Evolutionary conservation across 441 rosid species (phyloP).

Genomic region (Gossypium gossypioides): DNA sequence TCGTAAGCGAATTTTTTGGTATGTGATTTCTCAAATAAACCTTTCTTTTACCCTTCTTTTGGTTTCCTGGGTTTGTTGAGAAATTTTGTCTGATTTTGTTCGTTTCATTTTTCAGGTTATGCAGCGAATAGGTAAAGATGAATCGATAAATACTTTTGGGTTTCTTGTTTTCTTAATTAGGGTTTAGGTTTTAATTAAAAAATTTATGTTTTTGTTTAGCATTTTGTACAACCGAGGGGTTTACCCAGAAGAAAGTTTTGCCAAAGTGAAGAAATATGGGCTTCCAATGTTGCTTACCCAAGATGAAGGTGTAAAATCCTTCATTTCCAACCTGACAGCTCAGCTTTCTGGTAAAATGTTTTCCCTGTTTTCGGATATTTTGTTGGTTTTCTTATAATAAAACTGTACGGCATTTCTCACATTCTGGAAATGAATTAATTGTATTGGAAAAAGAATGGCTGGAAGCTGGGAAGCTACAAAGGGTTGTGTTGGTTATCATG

Average conservation of each 20-base stretch:
- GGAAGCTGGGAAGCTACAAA: conserved; percentile 78
- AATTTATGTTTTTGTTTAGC: conserved; percentile 23
- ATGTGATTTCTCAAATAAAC: conserved; percentile 6
- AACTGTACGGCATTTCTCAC: background rate
- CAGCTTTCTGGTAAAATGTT: conserved; percentile 59
- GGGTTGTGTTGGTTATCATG: conserved; percentile 77
- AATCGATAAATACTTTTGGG: conserved; percentile 1
- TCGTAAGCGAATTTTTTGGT: conserved; percentile 94
- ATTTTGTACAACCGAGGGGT: conserved; percentile 79
- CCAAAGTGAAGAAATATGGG: conserved; percentile 83
- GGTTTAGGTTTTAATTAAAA: background rate
- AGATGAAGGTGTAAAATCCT: conserved; percentile 79
- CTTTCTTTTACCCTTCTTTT: background rate
- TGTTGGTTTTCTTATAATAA: background rate
- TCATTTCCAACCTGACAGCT: conserved; percentile 52
- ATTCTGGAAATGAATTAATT: background rate
- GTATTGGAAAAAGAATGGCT: conserved; percentile 51
- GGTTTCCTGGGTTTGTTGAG: conserved; percentile 1
- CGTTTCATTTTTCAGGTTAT: conserved; percentile 49
- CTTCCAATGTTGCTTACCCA: conserved; percentile 81
- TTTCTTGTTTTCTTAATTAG: background rate
- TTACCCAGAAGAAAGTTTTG: conserved; percentile 83
- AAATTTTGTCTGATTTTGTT: conserved; percentile 7
- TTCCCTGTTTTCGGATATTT: background rate
- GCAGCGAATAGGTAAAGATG: conserved; percentile 78